Percentiles rank a stretch among this genome's conserved stretches.
Evolutionary conservation across 2,329 filamentous ascomycete species (phyloP).

Genomic region (Colletotrichum sublineola): DNA sequence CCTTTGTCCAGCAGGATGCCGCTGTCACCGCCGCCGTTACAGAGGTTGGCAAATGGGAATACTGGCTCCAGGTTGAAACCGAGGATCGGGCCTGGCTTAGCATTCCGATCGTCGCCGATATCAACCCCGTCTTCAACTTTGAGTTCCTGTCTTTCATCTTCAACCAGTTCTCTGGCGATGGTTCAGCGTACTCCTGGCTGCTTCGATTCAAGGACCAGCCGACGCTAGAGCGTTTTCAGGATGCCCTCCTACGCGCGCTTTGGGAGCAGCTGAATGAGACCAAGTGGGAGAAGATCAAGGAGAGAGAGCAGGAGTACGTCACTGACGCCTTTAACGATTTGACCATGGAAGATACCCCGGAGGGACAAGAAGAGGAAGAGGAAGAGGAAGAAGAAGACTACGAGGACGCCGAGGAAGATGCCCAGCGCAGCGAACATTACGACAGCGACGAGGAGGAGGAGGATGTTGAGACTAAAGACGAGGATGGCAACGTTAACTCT

Average conservation of each 20-base stretch:
- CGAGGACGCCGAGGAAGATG: constrained; percentile 73
- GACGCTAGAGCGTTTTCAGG: constrained; percentile 87
- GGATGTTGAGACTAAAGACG: constrained; percentile 74
- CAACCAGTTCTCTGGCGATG: constrained; percentile 92
- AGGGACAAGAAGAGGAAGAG: constrained; percentile 60
- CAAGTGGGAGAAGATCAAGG: constrained; percentile 95
- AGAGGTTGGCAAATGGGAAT: constrained; percentile 92
- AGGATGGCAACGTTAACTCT: constrained; percentile 89
- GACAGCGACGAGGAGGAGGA: constrained; percentile 82
- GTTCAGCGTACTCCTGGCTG: constrained; percentile 94
- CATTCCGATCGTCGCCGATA: constrained; percentile 86
- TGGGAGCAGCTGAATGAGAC: constrained; percentile 97
- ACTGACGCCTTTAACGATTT: constrained; percentile 96
- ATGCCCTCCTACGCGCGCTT: constrained; percentile 92
- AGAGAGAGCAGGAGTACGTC: constrained; percentile 93
- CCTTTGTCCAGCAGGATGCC: constrained; percentile 85
- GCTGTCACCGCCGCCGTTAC: constrained; percentile 83
- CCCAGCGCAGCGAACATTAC: constrained; percentile 77
- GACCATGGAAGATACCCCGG: constrained; percentile 82
- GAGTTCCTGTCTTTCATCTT: constrained; percentile 99
- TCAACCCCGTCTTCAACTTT: constrained; percentile 98
- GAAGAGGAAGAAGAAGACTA: constrained; percentile 66
- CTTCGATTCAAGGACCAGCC: constrained; percentile 89
- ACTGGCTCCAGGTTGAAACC: constrained; percentile 90
- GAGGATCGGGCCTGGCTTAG: constrained; percentile 87